Conservation (phyloP, 768 basidiomycete species). For the Agrocybe praecox region DNA sequence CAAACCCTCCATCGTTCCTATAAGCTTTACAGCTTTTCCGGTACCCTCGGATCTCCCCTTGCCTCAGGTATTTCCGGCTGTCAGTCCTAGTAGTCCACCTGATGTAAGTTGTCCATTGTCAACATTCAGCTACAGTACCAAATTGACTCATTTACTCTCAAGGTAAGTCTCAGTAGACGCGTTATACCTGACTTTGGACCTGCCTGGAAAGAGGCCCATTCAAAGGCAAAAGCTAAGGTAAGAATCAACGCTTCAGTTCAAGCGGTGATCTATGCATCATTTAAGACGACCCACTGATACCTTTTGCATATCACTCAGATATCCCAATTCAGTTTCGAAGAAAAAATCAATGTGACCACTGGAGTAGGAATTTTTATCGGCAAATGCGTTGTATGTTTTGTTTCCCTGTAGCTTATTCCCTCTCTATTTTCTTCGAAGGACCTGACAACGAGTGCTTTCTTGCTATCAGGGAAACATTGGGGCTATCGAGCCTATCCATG, state of each 20-base stretch:
- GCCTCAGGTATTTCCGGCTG: conserved; percentile 52
- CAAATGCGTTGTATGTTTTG: conserved; percentile 59
- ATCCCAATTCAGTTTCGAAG: conserved; percentile 47
- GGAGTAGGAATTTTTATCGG: conserved; percentile 78
- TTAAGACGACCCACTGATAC: too few relatives aligned
- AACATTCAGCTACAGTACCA: too few relatives aligned
- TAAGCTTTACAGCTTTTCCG: conserved; percentile 59
- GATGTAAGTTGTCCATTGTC: too few relatives aligned
- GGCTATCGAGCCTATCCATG: conserved; percentile 39
- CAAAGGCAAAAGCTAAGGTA: conserved; percentile 59
- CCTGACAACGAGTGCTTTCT: too few relatives aligned
- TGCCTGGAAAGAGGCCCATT: conserved; percentile 62
- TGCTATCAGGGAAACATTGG: conserved; percentile 56
- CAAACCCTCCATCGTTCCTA: conserved; percentile 9
- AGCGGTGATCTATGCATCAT: too few relatives aligned
- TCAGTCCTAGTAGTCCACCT: conserved; percentile 55
- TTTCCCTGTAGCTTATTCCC: too few relatives aligned
- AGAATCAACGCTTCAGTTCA: too few relatives aligned
- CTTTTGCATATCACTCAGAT: conserved; percentile 10
- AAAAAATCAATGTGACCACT: conserved; percentile 67
- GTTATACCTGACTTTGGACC: conserved; percentile 49
- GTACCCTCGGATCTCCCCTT: conserved; percentile 57
- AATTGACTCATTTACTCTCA: too few relatives aligned
- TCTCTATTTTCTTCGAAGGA: too few relatives aligned
- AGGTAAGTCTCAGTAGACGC: conserved; percentile 21